Evolutionary conservation across 2,329 filamentous ascomycete genomes (phyloP).

Genomic region (Fusarium anthophilum): DNA sequence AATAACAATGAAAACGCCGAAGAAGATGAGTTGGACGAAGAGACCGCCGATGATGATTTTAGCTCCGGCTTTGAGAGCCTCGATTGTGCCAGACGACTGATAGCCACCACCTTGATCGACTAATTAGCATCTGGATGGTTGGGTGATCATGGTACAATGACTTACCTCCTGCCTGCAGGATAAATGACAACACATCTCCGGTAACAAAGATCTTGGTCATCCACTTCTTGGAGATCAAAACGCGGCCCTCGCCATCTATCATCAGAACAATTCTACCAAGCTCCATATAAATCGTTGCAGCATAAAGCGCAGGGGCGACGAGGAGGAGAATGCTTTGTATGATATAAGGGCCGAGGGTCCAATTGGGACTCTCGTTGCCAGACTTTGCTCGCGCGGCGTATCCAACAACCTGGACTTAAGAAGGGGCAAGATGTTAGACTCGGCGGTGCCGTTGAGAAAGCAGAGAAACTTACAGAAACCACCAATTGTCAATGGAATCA

Average conservation of each 20-base stretch:
- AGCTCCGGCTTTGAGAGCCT: conserved; percentile 45
- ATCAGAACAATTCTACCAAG: not conserved
- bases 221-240: conserved; percentile 14
- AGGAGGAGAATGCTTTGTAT: conserved; percentile 6
- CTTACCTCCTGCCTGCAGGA: conserved; percentile 21
- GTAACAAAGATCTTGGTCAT: conserved; percentile 31
- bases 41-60: conserved; percentile 62
- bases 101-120: not conserved
- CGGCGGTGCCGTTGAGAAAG: fast-evolving
- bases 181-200: conserved; percentile 26
- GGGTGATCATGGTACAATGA: fast-evolving
- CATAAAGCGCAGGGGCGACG: not conserved
- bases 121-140: not conserved
- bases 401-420: not conserved
- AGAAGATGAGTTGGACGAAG: conserved; percentile 62
- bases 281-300: conserved; percentile 3
- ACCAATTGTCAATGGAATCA: not conserved
- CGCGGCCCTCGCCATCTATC: not conserved
- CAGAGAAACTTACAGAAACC: not conserved
- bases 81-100: conserved; percentile 43
- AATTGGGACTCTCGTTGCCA: not conserved
- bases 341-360: not conserved
- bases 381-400: conserved; percentile 8
- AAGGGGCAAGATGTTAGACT: not conserved
- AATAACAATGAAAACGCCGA: conserved; percentile 61